These are phyloP conservation scores for Cyclospora cayetanensis DNA, from an alignment of 169 alveolate species.

Conservation along the genomic window DNA sequence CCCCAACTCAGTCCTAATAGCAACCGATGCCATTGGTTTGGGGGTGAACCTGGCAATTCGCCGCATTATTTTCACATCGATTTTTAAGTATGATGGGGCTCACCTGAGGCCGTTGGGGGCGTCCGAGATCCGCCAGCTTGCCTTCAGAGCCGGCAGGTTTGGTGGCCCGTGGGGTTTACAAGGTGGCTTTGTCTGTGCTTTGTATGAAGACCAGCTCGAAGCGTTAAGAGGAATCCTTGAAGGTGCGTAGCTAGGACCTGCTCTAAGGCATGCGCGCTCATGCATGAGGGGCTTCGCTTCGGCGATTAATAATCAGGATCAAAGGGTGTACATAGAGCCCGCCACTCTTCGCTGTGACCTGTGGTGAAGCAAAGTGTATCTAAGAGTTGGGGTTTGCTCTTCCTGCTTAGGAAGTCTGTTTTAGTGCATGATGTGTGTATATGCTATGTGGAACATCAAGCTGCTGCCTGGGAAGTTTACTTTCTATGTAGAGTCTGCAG, in stretches of 20 bases:
- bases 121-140: conserved; percentile 88
- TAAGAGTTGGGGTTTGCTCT: too few species aligned
- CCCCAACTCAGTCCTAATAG: conserved; percentile 80
- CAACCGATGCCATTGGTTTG: conserved; percentile 96
- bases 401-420: too few species aligned
- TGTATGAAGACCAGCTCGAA: conserved; percentile 47
- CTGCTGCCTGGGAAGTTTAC: too few species aligned
- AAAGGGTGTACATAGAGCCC: too few species aligned
- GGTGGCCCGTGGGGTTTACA: conserved; percentile 62
- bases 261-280: too few species aligned
- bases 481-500: too few species aligned
- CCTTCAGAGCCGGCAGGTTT: conserved; percentile 95
- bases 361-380: too few species aligned
- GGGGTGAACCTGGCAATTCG: conserved; percentile 91
- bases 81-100: conserved; percentile 77
- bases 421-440: too few species aligned
- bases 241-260: background rate
- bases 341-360: too few species aligned
- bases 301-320: too few species aligned
- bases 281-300: too few species aligned
- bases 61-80: conserved; percentile 87
- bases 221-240: background rate
- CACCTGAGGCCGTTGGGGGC: conserved; percentile 75
- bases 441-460: too few species aligned
- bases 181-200: conserved; percentile 64